Evolutionary conservation across 306 rosid species (phyloP).

Genomic region (Prunus mume): DNA sequence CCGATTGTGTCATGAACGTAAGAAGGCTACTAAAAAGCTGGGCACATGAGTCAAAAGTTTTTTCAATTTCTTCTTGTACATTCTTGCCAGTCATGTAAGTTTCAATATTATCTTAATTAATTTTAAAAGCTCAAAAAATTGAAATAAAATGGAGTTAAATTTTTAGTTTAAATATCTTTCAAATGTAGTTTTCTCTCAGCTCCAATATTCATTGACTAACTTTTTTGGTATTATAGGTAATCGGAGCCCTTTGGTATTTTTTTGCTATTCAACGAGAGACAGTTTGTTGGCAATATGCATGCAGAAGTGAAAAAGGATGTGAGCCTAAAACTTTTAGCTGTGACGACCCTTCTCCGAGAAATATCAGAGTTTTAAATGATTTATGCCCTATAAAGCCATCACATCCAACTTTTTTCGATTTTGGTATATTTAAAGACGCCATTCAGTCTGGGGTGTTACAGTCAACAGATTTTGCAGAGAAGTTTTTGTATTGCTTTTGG

Average conservation of each 20-base stretch:
- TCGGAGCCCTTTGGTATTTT: background rate
- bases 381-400: slow-evolving; percentile 4
- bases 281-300: background rate
- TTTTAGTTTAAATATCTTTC: no score
- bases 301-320: background rate
- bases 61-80: background rate
- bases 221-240: background rate
- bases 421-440: slow-evolving; percentile 2
- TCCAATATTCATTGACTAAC: no score
- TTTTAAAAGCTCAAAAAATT: no score
- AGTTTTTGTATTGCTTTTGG: background rate
- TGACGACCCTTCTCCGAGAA: background rate
- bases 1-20: background rate
- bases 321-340: background rate
- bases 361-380: background rate
- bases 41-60: background rate
- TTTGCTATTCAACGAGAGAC: background rate
- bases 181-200: background rate
- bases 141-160: no score
- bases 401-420: background rate
- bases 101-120: no score
- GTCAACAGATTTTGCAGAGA: background rate
- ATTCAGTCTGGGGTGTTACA: background rate
- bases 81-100: slow-evolving; percentile 1
- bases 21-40: background rate